Percentiles rank a stretch among this genome's conserved stretches.
These are phyloP conservation scores for Eutrema yunnanense DNA, from an alignment of 345 rosid genomes.

Conservation along the genomic window DNA sequence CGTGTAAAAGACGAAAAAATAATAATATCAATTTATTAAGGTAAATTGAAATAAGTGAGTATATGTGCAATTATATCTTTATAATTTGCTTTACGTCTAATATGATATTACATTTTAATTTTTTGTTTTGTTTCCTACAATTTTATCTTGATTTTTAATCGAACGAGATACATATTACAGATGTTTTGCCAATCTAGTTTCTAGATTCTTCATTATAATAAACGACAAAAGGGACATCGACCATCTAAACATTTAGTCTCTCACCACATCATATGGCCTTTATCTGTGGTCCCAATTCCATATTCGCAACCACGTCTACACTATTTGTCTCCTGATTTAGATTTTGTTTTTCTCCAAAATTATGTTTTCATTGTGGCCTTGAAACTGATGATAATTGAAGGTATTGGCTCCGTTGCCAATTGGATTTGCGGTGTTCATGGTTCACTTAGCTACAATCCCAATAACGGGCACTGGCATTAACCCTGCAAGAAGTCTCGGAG, in stretches of 20 bases:
- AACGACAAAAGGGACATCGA: neutral
- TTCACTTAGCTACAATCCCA: conserved; percentile 88
- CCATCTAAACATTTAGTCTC: neutral
- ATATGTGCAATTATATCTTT: too few relatives aligned
- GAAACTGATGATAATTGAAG: conserved; percentile 26
- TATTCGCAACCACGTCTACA: conserved; percentile 9
- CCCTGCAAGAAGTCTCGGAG: conserved; percentile 96
- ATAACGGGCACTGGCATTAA: conserved; percentile 95
- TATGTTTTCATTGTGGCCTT: too few relatives aligned
- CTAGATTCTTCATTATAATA: conserved; percentile 17
- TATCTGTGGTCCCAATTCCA: conserved; percentile 18
- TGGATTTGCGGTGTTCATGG: conserved; percentile 95
- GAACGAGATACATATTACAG: neutral
- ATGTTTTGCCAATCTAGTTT: neutral
- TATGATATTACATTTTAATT: too few relatives aligned
- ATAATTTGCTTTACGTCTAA: too few relatives aligned
- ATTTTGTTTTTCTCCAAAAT: neutral
- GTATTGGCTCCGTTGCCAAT: conserved; percentile 95
- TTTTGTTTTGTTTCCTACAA: too few relatives aligned
- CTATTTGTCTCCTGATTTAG: conserved; percentile 13
- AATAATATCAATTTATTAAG: too few relatives aligned
- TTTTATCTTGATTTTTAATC: too few relatives aligned
- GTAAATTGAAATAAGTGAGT: too few relatives aligned
- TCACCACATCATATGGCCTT: conserved; percentile 9
- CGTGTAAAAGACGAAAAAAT: too few relatives aligned